Evolutionary conservation across 2,329 filamentous ascomycete species (phyloP).

Genomic region (Onygenales sp.): DNA sequence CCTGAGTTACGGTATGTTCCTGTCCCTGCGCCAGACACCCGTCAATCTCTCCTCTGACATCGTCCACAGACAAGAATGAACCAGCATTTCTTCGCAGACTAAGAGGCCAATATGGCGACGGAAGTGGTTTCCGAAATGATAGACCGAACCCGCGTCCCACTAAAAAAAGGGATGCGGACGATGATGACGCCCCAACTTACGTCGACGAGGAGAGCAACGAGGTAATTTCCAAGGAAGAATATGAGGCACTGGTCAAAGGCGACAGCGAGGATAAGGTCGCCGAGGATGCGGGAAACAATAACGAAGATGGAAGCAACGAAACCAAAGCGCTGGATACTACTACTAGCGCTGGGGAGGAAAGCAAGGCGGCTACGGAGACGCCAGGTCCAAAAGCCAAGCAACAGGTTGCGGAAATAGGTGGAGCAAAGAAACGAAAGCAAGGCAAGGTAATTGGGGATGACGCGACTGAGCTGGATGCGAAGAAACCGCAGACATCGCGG

Average conservation of each 20-base stretch:
- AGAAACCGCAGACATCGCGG: constrained; percentile 15
- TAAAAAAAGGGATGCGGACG: constrained; percentile 27
- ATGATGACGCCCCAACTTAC: constrained; percentile 36
- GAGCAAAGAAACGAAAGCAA: constrained; percentile 33
- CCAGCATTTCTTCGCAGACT: constrained; percentile 35
- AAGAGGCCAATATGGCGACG: constrained; percentile 27
- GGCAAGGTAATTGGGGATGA: constrained; percentile 31
- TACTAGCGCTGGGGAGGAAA: constrained; percentile 4
- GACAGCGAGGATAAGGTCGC: constrained; percentile 9
- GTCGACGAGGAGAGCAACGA: constrained; percentile 36
- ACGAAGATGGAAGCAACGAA: constrained; percentile 12
- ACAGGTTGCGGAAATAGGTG: constrained; percentile 31
- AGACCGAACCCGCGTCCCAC: constrained; percentile 26
- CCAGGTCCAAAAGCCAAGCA: constrained; percentile 19
- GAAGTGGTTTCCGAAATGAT: constrained; percentile 25
- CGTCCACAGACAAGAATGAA: constrained; percentile 26
- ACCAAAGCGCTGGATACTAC: constrained; percentile 2
- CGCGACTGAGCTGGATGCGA: constrained; percentile 10
- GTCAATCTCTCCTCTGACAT: neutral
- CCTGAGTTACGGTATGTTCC: constrained; percentile 31
- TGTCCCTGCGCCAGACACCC: constrained; percentile 1
- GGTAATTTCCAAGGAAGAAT: constrained; percentile 35
- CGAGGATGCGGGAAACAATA: constrained; percentile 4
- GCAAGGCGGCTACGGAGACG: neutral
- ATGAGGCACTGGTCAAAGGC: constrained; percentile 28